A percentile compares a stretch with the other conserved stretches of the same genome.
Conservation (phyloP, 116 monocot species). For the Trichopus zeylanicus region DNA sequence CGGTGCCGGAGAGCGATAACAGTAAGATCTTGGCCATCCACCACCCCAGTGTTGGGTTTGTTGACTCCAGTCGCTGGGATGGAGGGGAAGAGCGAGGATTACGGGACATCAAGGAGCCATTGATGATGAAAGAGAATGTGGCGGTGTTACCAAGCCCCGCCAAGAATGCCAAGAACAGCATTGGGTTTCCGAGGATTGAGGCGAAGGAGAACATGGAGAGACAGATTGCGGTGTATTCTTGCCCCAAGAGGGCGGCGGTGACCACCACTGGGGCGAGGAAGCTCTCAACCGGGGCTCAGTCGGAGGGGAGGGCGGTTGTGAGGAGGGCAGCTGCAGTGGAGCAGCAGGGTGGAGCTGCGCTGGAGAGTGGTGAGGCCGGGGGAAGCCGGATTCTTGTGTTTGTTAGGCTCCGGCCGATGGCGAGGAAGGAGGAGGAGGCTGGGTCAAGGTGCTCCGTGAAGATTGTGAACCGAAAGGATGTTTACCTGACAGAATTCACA, state of each 20-base stretch:
- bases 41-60: constrained; percentile 44
- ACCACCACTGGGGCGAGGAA: constrained; percentile 18
- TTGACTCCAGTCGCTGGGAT: constrained; percentile 20
- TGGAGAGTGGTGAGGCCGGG: constrained; percentile 10
- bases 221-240: constrained; percentile 15
- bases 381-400: constrained; percentile 72
- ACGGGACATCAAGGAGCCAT: not conserved
- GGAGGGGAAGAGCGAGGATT: not conserved
- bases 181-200: constrained; percentile 11
- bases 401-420: constrained; percentile 84
- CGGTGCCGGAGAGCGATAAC: constrained; percentile 11
- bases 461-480: constrained; percentile 65
- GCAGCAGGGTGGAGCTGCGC: constrained; percentile 9
- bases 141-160: constrained; percentile 2
- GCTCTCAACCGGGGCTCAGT: constrained; percentile 27
- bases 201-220: constrained; percentile 51
- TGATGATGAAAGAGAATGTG: constrained; percentile 33
- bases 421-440: constrained; percentile 82
- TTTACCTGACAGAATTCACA: constrained; percentile 77
- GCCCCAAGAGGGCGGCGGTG: constrained; percentile 28
- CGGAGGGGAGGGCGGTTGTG: constrained; percentile 22
- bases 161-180: constrained; percentile 10
- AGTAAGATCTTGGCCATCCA: constrained; percentile 16
- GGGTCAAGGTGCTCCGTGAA: constrained; percentile 63
- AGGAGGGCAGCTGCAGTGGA: too few relatives aligned